phyloP scores from a whole-genome alignment of 2,329 filamentous ascomycete species.

The Neoascochyta sp. region DNA sequence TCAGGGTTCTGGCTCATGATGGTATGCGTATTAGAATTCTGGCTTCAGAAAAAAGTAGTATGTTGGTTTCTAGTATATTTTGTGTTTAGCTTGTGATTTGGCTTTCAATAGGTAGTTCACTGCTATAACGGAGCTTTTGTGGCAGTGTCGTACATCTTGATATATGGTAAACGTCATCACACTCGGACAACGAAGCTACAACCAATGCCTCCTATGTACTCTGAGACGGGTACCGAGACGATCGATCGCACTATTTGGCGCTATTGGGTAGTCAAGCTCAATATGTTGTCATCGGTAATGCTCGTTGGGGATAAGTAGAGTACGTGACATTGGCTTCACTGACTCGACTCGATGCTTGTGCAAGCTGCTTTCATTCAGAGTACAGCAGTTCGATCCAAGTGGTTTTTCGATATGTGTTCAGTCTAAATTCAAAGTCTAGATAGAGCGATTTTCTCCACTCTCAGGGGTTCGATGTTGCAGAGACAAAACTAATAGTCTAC shows the following conservation, averaged over 20 bases:
- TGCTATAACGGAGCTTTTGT: slow-evolving; percentile 2
- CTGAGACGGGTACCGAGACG: slow-evolving; percentile 2
- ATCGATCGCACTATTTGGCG: slow-evolving; percentile 1
- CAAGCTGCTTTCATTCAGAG: too few species aligned
- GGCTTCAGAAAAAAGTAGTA: not conserved
- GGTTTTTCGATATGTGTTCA: too few species aligned
- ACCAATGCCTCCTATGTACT: slow-evolving; percentile 3
- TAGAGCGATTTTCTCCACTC: too few species aligned
- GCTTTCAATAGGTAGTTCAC: not conserved
- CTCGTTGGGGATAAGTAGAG: too few species aligned
- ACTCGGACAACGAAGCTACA: slow-evolving; percentile 1
- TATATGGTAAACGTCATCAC: slow-evolving; percentile 7
- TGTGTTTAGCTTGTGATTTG: not conserved
- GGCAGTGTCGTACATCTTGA: slow-evolving; percentile 6
- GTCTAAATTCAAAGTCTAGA: too few species aligned
- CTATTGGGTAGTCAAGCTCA: too few species aligned
- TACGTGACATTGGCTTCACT: too few species aligned
- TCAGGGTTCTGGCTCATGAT: slow-evolving; percentile 49
- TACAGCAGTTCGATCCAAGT: too few species aligned
- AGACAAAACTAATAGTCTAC: too few species aligned
- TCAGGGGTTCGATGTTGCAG: too few species aligned
- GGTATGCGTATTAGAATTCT: not conserved
- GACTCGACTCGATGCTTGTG: too few species aligned
- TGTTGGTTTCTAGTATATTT: not conserved
- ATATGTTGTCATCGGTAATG: too few species aligned